Evolutionary conservation across 495 filamentous ascomycete genomes (phyloP).

Genomic region (Neohortaea acidophila): DNA sequence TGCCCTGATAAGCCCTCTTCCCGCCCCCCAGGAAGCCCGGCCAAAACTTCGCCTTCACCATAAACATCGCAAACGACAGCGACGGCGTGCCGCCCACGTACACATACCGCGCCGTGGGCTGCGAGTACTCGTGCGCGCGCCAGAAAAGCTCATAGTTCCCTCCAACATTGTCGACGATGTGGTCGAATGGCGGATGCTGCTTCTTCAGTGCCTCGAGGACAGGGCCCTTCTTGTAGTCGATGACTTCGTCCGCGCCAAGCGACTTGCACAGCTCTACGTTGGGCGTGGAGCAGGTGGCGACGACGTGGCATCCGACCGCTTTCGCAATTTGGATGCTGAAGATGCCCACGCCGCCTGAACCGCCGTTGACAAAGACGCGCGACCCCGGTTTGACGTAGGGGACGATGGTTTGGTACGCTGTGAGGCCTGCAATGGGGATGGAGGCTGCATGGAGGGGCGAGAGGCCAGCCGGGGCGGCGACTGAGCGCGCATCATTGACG

Average conservation of each 20-base stretch:
- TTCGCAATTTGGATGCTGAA: conserved; percentile 56
- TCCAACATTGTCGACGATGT: conserved; percentile 18
- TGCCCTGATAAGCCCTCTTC: conserved; percentile 11
- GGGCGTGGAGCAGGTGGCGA: conserved; percentile 39
- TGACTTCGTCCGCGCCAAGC: conserved; percentile 19
- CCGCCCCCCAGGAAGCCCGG: conserved; percentile 21
- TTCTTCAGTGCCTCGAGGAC: conserved; percentile 12
- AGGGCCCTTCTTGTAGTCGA: conserved; percentile 16
- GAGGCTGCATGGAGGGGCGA: conserved; percentile 34
- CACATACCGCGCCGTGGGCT: conserved; percentile 11
- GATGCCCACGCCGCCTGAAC: conserved; percentile 46
- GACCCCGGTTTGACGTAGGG: conserved; percentile 38
- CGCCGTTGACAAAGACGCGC: conserved; percentile 53
- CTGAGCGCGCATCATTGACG: conserved; percentile 18
- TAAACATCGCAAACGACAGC: conserved; percentile 3
- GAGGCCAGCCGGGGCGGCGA: conserved; percentile 36
- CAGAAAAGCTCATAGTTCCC: conserved; percentile 10
- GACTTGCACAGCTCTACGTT: conserved; percentile 37
- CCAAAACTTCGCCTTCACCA: conserved; percentile 4
- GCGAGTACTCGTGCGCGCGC: conserved; percentile 15
- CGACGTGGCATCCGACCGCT: conserved; percentile 46
- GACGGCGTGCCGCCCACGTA: conserved; percentile 13
- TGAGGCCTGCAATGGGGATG: conserved; percentile 41
- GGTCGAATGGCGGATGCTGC: conserved; percentile 9
- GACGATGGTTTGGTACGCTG: conserved; percentile 44